Evolutionary conservation across 257 asterid species (phyloP).

Genomic region (Fraxinus cuspidata): DNA sequence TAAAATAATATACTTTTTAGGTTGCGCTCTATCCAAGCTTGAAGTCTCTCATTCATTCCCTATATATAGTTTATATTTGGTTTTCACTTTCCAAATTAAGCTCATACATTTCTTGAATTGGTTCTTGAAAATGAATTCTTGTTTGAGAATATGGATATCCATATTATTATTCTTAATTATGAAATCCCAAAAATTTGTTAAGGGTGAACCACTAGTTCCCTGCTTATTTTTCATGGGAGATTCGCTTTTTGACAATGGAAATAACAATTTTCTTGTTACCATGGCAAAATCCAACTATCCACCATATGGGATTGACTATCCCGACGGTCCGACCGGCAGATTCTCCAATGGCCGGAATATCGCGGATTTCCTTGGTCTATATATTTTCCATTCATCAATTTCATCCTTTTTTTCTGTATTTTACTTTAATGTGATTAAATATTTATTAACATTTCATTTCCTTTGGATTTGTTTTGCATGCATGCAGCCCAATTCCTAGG

Average conservation of each 20-base stretch:
- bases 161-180: conserved; percentile 2
- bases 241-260: conserved; percentile 58
- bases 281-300: conserved; percentile 45
- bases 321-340: conserved; percentile 52
- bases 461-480: no score
- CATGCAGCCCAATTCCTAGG: conserved; percentile 23
- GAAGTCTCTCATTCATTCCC: no score
- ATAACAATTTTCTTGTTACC: conserved; percentile 46
- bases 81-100: no score
- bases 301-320: conserved; percentile 65
- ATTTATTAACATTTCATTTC: no score
- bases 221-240: conserved; percentile 53
- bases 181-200: neutral
- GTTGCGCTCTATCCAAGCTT: no score
- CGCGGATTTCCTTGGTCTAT: conserved; percentile 45
- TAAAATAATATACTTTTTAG: no score
- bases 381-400: neutral
- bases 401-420: no score
- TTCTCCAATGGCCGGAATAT: conserved; percentile 45
- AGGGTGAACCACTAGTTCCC: conserved; percentile 46
- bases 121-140: conserved; percentile 11
- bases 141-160: conserved; percentile 10
- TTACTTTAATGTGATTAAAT: no score
- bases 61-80: no score
- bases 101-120: neutral